Evolutionary conservation across 345 rosid genomes (phyloP).

Genomic region (Linum tenue): DNA sequence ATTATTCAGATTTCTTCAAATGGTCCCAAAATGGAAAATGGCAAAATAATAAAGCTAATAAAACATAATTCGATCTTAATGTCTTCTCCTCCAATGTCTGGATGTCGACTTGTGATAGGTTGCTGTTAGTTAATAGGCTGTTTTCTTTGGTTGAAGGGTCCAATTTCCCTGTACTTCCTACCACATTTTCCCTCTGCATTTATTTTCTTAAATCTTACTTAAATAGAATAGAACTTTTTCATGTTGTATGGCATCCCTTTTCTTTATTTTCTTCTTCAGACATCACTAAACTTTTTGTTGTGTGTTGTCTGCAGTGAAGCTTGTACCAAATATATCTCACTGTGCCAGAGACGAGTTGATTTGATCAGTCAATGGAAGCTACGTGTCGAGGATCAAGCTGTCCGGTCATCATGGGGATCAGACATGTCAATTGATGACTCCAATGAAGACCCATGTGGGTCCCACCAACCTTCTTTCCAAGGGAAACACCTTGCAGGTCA

Average conservation of each 20-base stretch:
- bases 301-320: slow-evolving; percentile 57
- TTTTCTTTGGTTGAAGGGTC: slow-evolving; percentile 17
- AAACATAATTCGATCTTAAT: no score
- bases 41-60: neutral
- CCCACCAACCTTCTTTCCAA: slow-evolving; percentile 26
- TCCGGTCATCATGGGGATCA: slow-evolving; percentile 77
- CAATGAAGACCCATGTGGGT: slow-evolving; percentile 39
- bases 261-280: slow-evolving; percentile 1
- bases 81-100: neutral
- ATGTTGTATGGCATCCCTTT: slow-evolving; percentile 7
- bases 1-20: neutral
- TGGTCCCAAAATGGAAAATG: neutral
- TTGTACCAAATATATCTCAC: slow-evolving; percentile 56
- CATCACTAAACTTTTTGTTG: slow-evolving; percentile 5
- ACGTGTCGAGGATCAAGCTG: slow-evolving; percentile 44
- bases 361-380: slow-evolving; percentile 52
- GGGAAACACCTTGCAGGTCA: slow-evolving; percentile 30
- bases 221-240: neutral
- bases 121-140: slow-evolving; percentile 16
- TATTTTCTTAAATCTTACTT: neutral
- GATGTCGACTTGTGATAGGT: slow-evolving; percentile 16
- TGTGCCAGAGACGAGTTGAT: slow-evolving; percentile 80
- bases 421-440: slow-evolving; percentile 95
- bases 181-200: slow-evolving; percentile 6
- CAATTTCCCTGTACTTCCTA: slow-evolving; percentile 19